Evolutionary conservation across 2,329 filamentous ascomycete species (phyloP).

Genomic region (Hypoxylon sp.): DNA sequence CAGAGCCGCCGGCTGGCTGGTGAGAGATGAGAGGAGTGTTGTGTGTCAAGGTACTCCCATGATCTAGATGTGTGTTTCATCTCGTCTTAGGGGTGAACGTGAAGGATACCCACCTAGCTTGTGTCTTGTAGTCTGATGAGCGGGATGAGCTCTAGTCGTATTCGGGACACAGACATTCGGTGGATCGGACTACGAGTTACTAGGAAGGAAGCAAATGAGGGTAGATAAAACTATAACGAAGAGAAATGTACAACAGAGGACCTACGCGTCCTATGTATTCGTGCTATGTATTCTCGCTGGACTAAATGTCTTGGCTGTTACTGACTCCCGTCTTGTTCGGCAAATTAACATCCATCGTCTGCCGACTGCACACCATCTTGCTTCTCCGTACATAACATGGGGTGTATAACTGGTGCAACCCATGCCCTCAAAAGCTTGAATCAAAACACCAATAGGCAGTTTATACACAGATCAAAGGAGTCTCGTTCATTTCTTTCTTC

Average conservation of each 20-base stretch:
- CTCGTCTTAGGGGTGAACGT: not conserved
- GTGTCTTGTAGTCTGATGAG: conserved; percentile 7
- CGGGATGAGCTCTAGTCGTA: not conserved
- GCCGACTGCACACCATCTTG: not conserved
- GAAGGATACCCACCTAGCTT: not conserved
- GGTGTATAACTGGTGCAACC: no score
- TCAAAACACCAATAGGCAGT: not conserved
- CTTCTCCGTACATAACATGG: not conserved
- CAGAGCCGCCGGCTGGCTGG: conserved; percentile 88
- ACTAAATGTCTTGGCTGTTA: no score
- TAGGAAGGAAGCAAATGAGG: conserved; percentile 5
- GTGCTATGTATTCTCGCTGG: no score
- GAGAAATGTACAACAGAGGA: conserved; percentile 26
- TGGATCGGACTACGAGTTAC: not conserved
- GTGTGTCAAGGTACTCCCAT: not conserved
- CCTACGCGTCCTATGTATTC: not conserved
- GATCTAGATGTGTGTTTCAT: not conserved
- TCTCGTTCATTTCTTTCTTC: conserved; percentile 11
- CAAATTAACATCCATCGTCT: not conserved
- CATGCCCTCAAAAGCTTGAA: not conserved
- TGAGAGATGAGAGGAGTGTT: conserved; percentile 56
- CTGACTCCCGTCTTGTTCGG: no score
- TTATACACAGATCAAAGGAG: not conserved
- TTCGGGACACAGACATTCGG: not conserved
- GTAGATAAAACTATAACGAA: conserved; percentile 31